Evolutionary conservation across 2,329 filamentous ascomycete species (phyloP).

Genomic region (Conoideocrella luteorostrata): DNA sequence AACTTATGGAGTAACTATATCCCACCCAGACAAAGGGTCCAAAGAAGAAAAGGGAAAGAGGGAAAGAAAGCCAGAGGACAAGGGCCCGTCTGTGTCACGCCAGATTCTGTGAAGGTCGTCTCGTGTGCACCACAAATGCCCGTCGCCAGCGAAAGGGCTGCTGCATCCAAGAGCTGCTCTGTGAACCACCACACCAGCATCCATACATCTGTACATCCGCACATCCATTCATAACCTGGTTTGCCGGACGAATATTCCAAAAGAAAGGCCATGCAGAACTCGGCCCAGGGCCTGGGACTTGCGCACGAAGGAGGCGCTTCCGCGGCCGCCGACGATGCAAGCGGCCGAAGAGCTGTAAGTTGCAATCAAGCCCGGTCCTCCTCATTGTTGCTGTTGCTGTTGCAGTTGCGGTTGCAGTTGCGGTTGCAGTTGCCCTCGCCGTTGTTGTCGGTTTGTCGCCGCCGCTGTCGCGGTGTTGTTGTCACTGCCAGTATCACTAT

Average conservation of each 20-base stretch:
- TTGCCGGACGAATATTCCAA: neutral
- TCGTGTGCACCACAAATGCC: too few relatives aligned
- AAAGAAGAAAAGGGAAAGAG: too few relatives aligned
- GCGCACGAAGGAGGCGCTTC: conserved; percentile 9
- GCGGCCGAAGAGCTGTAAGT: conserved; percentile 31
- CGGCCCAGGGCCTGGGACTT: conserved; percentile 5
- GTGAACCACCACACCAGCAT: neutral
- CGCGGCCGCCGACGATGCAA: conserved; percentile 30
- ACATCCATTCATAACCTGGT: neutral
- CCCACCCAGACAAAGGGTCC: too few relatives aligned
- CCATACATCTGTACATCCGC: too few relatives aligned
- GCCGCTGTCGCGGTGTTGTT: too few relatives aligned
- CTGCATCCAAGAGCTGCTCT: neutral
- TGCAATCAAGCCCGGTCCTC: conserved; percentile 5
- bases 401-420: neutral
- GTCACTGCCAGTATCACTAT: too few relatives aligned
- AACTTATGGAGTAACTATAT: too few relatives aligned
- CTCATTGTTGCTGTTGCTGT: neutral
- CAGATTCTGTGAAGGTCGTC: too few relatives aligned
- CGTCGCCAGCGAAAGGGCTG: neutral
- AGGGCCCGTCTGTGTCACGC: too few relatives aligned
- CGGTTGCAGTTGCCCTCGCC: neutral
- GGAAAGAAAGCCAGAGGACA: too few relatives aligned
- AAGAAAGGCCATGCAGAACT: conserved; percentile 8
- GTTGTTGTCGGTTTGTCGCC: neutral